Conservation (phyloP, 176 grass and related monocot genomes). For the Rhynchospora tenuis region DNA sequence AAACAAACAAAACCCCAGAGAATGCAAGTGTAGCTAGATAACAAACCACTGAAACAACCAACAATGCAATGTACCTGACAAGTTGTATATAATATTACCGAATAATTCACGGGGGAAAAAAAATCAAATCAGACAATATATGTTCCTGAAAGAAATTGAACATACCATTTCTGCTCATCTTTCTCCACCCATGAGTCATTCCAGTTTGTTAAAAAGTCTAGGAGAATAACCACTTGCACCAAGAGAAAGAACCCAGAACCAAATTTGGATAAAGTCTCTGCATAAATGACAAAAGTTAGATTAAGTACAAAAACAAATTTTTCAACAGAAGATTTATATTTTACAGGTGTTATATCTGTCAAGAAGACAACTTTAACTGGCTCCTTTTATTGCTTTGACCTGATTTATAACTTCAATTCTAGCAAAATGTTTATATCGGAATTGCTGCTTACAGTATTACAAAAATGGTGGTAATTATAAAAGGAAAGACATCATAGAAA, state of each 20-base stretch:
- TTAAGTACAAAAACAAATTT: background rate
- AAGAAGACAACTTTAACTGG: background rate
- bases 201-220: conserved; percentile 87
- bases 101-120: conserved; percentile 17
- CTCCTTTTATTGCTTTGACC: background rate
- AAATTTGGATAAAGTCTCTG: conserved; percentile 93
- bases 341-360: background rate
- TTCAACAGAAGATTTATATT: background rate
- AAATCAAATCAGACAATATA: background rate
- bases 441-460: background rate
- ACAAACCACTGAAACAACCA: conserved; percentile 65
- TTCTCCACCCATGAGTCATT: conserved; percentile 98
- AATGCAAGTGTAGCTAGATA: conserved; percentile 74
- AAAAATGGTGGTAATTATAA: background rate
- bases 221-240: conserved; percentile 84
- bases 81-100: conserved; percentile 20
- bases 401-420: background rate
- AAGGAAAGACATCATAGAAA: background rate
- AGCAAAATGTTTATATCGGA: background rate
- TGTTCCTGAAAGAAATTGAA: background rate
- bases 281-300: conserved; percentile 15
- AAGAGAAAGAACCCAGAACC: conserved; percentile 96
- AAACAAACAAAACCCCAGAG: conserved; percentile 79
- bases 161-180: conserved; percentile 93
- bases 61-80: conserved; percentile 80